Percentiles rank a stretch among this genome's conserved stretches.
phyloP scores from a whole-genome alignment of 768 basidiomycete species.

The Phanerochaete sordida region DNA sequence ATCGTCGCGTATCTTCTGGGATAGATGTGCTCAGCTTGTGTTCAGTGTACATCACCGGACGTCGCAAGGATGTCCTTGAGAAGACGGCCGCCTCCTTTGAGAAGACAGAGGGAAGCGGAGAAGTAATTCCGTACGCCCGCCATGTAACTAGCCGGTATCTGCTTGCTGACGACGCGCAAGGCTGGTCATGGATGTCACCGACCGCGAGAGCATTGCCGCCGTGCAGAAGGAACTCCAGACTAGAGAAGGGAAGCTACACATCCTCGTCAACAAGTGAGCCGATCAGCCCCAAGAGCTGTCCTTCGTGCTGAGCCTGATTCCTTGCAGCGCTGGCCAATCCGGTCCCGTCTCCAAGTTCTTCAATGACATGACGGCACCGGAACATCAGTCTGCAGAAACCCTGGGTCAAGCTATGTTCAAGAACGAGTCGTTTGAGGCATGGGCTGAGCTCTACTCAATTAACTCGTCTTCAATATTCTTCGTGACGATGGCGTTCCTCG shows the following conservation, averaged over 20 bases:
- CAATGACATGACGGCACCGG: constrained; percentile 48
- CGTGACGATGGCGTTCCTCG: constrained; percentile 72
- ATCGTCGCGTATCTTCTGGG: not conserved
- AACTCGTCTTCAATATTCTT: constrained; percentile 81
- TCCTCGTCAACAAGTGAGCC: constrained; percentile 78
- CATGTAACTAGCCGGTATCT: not conserved
- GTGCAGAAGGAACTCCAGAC: constrained; percentile 52
- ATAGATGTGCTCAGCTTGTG: not conserved
- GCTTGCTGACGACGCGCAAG: constrained; percentile 28
- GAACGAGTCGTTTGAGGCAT: constrained; percentile 58
- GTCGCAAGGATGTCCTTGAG: constrained; percentile 63
- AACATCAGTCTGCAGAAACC: constrained; percentile 60
- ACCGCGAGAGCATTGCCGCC: constrained; percentile 58
- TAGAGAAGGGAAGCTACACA: constrained; percentile 68
- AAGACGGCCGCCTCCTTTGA: constrained; percentile 38
- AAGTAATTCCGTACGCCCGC: constrained; percentile 53
- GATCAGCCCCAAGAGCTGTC: not conserved
- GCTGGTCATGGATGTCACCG: constrained; percentile 68
- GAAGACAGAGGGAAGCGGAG: constrained; percentile 43
- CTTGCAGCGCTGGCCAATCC: constrained; percentile 64
- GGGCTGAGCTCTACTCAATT: constrained; percentile 58
- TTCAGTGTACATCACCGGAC: constrained; percentile 69
- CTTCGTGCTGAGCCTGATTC: not conserved
- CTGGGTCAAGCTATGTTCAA: constrained; percentile 69
- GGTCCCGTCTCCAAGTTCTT: constrained; percentile 65